Evolutionary conservation across 805 yeast species (phyloP).

Genomic region (Ogataea philodendri): DNA sequence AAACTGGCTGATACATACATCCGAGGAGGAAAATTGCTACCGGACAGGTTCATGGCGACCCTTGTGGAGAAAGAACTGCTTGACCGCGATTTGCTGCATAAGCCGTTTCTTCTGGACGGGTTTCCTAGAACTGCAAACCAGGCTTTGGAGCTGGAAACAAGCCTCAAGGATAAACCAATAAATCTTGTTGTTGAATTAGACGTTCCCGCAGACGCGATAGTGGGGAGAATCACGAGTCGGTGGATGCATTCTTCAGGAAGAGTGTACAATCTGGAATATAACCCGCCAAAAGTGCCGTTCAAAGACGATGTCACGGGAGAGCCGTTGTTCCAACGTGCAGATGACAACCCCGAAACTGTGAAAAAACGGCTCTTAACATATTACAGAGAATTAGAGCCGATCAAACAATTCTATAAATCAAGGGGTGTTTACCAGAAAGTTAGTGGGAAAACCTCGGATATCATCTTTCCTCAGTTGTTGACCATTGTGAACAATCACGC

Average conservation of each 20-base stretch:
- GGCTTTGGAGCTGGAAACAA: slow-evolving; percentile 56
- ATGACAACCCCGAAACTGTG: slow-evolving; percentile 77
- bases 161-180: slow-evolving; percentile 40
- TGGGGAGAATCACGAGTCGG: slow-evolving; percentile 78
- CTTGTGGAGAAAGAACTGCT: slow-evolving; percentile 53
- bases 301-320: slow-evolving; percentile 90
- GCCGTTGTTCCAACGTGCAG: slow-evolving; percentile 72
- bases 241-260: slow-evolving; percentile 91
- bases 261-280: slow-evolving; percentile 80
- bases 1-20: slow-evolving; percentile 54
- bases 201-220: slow-evolving; percentile 81
- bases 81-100: slow-evolving; percentile 41
- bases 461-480: slow-evolving; percentile 70
- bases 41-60: slow-evolving; percentile 65
- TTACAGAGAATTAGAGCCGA: slow-evolving; percentile 55
- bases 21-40: slow-evolving; percentile 63
- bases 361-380: slow-evolving; percentile 64
- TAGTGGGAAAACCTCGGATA: slow-evolving; percentile 78
- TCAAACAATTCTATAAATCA: slow-evolving; percentile 57
- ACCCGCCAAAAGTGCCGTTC: slow-evolving; percentile 83
- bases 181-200: slow-evolving; percentile 82
- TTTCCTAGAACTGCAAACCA: slow-evolving; percentile 82
- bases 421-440: slow-evolving; percentile 53
- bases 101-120: slow-evolving; percentile 82
- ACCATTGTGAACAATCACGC: slow-evolving; percentile 30